These are phyloP conservation scores for Haematococcus sp. DNA, from an alignment of 139 green algal species.

Conservation along the genomic window DNA sequence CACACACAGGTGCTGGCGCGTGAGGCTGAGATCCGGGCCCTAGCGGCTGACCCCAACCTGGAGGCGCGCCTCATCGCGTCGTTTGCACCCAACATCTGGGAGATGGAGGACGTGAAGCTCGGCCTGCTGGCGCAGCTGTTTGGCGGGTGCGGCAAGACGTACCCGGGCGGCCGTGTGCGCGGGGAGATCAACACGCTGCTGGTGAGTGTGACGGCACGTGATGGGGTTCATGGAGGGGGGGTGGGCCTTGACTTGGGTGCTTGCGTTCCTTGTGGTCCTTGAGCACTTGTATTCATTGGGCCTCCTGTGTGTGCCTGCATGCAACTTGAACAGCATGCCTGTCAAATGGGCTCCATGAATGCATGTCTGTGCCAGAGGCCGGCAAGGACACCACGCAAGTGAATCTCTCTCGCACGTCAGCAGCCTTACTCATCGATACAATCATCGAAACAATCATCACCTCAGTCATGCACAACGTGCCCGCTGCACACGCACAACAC, in stretches of 20 bases:
- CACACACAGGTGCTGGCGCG: background rate
- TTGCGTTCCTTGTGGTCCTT: slow-evolving; percentile 38
- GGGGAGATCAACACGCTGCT: slow-evolving; percentile 96
- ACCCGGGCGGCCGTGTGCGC: slow-evolving; percentile 52
- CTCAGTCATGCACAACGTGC: too few species aligned
- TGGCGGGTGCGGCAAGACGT: slow-evolving; percentile 70
- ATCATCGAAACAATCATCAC: too few species aligned
- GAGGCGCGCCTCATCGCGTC: slow-evolving; percentile 84
- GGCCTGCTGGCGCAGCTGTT: slow-evolving; percentile 80
- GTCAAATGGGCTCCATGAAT: too few species aligned
- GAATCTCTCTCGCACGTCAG: background rate
- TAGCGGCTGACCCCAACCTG: slow-evolving; percentile 74
- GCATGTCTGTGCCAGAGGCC: too few species aligned
- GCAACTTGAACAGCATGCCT: too few species aligned
- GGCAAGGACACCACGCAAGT: too few species aligned
- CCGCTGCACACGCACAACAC: background rate
- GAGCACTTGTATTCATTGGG: too few species aligned
- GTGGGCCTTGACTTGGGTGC: background rate
- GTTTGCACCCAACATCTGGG: slow-evolving; percentile 94
- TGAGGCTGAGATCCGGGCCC: slow-evolving; percentile 16
- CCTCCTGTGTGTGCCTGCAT: too few species aligned
- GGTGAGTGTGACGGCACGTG: too few species aligned
- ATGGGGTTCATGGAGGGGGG: background rate
- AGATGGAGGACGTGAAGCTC: slow-evolving; percentile 98
- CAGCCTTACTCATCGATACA: slow-evolving; percentile 1